These are phyloP conservation scores for Kingdonia uniflora DNA, from an alignment of 164 flowering plant species.

Conservation along the genomic window DNA sequence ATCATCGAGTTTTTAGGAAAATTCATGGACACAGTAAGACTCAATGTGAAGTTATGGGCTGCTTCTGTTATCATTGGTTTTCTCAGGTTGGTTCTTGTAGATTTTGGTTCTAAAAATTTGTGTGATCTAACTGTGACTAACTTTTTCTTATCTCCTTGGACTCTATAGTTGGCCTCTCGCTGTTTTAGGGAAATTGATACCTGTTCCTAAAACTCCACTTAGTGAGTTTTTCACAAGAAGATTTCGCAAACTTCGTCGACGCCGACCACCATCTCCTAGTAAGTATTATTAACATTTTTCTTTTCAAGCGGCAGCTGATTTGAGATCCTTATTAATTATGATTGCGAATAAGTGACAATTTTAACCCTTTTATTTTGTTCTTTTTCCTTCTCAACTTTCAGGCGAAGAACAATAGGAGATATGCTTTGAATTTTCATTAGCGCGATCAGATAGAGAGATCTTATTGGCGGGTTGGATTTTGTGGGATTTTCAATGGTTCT, in stretches of 20 bases:
- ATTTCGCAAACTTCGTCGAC: background rate
- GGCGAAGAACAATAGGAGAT: too few relatives aligned
- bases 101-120: too few relatives aligned
- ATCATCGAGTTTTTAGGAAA: slow-evolving; percentile 75
- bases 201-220: slow-evolving; percentile 68
- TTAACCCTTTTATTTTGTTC: too few relatives aligned
- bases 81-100: slow-evolving; percentile 39
- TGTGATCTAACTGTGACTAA: background rate
- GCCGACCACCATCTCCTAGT: slow-evolving; percentile 1
- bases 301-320: too few relatives aligned
- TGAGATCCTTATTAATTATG: too few relatives aligned
- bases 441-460: too few relatives aligned
- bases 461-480: too few relatives aligned
- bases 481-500: too few relatives aligned
- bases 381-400: too few relatives aligned
- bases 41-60: slow-evolving; percentile 67
- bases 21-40: slow-evolving; percentile 53
- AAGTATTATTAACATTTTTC: slow-evolving; percentile 1
- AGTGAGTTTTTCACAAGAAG: slow-evolving; percentile 17
- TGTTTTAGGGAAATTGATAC: slow-evolving; percentile 58
- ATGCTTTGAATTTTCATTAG: too few relatives aligned
- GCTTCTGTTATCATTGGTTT: slow-evolving; percentile 49
- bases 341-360: too few relatives aligned
- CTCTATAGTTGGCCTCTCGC: slow-evolving; percentile 89
- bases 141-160: background rate